These are phyloP conservation scores for Leishmania martiniquensis DNA, from an alignment of 208 protist species.

Conservation along the genomic window DNA sequence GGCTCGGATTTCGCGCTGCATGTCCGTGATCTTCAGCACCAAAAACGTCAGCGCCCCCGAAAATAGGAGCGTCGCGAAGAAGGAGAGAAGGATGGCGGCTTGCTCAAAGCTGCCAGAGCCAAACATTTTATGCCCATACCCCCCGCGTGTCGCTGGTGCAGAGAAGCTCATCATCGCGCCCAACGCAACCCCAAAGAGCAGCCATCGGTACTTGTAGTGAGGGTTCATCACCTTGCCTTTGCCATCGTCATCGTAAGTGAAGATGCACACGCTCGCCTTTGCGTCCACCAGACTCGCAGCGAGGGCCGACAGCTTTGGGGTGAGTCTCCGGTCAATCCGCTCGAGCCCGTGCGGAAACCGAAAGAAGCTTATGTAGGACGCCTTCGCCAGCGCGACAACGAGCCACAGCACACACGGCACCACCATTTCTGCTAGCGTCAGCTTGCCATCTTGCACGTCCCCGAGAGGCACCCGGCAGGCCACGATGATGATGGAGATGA, in stretches of 20 bases:
- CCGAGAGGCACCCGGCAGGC: conserved; percentile 48
- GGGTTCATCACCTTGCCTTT: conserved; percentile 62
- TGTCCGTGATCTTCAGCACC: conserved; percentile 78
- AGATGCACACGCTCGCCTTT: conserved; percentile 68
- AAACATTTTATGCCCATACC: conserved; percentile 55
- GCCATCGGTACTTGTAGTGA: conserved; percentile 76
- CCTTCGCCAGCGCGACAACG: conserved; percentile 42
- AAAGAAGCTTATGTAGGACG: conserved; percentile 62
- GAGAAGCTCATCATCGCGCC: conserved; percentile 60
- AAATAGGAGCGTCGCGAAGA: conserved; percentile 67
- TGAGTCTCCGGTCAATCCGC: conserved; percentile 69
- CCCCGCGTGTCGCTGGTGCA: conserved; percentile 58
- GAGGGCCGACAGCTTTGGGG: conserved; percentile 64
- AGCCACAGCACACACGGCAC: conserved; percentile 78
- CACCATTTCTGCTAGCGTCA: conserved; percentile 66
- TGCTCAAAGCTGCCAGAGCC: conserved; percentile 38
- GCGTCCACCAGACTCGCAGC: conserved; percentile 74
- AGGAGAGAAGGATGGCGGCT: conserved; percentile 44
- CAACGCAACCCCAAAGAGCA: conserved; percentile 40
- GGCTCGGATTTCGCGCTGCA: conserved; percentile 71
- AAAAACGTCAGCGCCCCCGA: conserved; percentile 49
- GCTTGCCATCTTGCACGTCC: conserved; percentile 35
- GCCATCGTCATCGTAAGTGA: conserved; percentile 80
- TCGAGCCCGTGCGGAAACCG: conserved; percentile 72
- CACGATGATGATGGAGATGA: conserved; percentile 60